Base-by-base conservation (phyloP, 2,329 filamentous ascomycete genomes). In the Malbranchea zuffiana region DNA sequence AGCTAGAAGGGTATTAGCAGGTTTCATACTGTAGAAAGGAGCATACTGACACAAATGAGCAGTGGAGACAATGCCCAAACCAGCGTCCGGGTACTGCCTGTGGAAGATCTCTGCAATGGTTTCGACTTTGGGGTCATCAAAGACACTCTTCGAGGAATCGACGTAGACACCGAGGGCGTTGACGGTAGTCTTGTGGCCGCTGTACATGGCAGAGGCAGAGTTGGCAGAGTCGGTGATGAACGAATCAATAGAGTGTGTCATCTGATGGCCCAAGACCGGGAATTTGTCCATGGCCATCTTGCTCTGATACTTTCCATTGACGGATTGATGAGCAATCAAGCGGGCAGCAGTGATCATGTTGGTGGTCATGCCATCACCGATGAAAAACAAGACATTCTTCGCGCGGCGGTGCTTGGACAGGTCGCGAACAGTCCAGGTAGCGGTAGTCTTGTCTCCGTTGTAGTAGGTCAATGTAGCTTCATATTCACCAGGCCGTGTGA, bases 201-300 rank as follows among this genome's bases (percentile, higher is more conserved):
- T 77, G 64, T 88, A 90, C 12, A 90, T 67, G 11, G 83, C 81
- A 28, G 80, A 83, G 3, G 83, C 83, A 4, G 80, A 85, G 63
- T 90, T 90, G 60, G 84, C 84, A 43, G 79, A 84, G 58, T 90
- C 83, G 24, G 83, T 90, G 54, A 90, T 88, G 68, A 82, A 88
- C 33, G 69, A 77, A 62, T 88, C 82, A 53, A 90, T 75, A 1
- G 82, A 87, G 61, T 88, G 82, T 7, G 83, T 87, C 78, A 90
- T 88, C 62, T 88, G 83, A 57, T 92, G 84, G 13, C 84, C 84
- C 7, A 88, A 55, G n/a, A 87, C 73, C 2, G 84, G 83, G 61
- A 90, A 90, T 53, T 85, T 71, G 63, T 92, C 84, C 66, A 92
- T 68, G 52, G 75, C 70, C 70, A 92, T 72, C 39, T 68, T 71